These are phyloP conservation scores for Echinochloa phyllopogon DNA, from an alignment of 176 grass and related monocot species.

Conservation along the genomic window DNA sequence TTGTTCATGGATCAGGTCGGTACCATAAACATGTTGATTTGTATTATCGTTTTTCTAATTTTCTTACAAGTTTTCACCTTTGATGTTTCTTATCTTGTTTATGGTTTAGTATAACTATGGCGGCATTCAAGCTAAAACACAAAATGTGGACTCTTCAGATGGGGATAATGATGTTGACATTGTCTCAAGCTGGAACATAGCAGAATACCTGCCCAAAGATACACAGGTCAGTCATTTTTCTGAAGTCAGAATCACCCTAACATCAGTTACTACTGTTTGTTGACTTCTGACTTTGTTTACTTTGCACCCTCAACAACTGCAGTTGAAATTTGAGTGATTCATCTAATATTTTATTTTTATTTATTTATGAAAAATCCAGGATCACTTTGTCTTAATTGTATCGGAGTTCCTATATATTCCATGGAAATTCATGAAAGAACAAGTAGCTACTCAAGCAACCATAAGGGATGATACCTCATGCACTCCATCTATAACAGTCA, in stretches of 20 bases:
- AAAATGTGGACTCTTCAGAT: conserved; percentile 39
- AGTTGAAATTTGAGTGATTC: conserved; percentile 18
- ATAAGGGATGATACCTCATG: conserved; percentile 67
- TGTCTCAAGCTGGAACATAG: conserved; percentile 94
- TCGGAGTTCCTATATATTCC: conserved; percentile 93
- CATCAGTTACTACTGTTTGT: neutral
- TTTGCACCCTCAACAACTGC: neutral
- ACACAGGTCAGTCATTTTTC: conserved; percentile 72
- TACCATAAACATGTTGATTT: conserved; percentile 15
- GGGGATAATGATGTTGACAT: conserved; percentile 76
- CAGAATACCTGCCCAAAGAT: conserved; percentile 80
- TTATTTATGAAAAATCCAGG: conserved; percentile 48
- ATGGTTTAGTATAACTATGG: conserved; percentile 89
- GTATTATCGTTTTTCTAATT: neutral
- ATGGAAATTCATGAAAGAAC: conserved; percentile 87
- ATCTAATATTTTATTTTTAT: conserved; percentile 23
- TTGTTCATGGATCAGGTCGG: conserved; percentile 97
- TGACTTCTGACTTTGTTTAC: too few relatives aligned
- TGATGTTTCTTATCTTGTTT: conserved; percentile 42
- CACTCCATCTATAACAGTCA: conserved; percentile 88
- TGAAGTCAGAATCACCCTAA: neutral
- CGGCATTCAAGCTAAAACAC: conserved; percentile 81
- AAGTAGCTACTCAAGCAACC: conserved; percentile 65
- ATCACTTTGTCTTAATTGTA: conserved; percentile 89
- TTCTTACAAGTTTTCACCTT: neutral